Evolutionary conservation across 2,329 filamentous ascomycete species (phyloP).

Genomic region (Hypoxylon sp.): DNA sequence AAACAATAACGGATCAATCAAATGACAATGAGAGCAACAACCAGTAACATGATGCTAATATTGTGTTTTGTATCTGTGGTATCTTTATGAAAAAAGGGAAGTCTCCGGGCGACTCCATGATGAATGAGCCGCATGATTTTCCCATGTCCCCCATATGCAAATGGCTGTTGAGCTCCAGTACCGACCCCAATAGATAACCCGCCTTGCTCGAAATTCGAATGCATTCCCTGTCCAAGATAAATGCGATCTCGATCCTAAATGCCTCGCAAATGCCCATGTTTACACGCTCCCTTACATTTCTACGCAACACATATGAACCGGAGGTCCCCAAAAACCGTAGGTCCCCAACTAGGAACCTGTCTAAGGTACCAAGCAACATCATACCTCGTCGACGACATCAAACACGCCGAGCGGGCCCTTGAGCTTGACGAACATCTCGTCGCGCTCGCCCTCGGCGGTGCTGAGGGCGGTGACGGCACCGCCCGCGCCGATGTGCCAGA

Average conservation of each 20-base stretch:
- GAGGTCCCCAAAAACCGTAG: too few species aligned
- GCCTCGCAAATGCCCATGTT: background rate
- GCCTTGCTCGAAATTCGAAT: background rate
- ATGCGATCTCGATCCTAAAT: background rate
- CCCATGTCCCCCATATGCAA: conserved; percentile 1
- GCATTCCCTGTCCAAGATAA: background rate
- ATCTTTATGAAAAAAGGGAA: background rate
- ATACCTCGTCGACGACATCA: conserved; percentile 48
- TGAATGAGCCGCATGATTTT: conserved; percentile 31
- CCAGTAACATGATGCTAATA: background rate
- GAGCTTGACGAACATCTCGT: conserved; percentile 88
- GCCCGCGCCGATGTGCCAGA: conserved; percentile 87
- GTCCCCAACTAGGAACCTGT: background rate
- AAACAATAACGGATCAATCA: conserved; percentile 2
- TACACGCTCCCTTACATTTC: background rate
- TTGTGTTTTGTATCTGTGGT: background rate
- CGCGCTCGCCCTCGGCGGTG: conserved; percentile 79
- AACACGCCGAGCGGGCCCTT: conserved; percentile 64
- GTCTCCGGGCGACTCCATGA: conserved; percentile 24
- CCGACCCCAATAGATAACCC: background rate
- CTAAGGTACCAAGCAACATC: conserved; percentile 4
- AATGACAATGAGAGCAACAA: background rate
- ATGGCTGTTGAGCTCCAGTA: conserved; percentile 13
- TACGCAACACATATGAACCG: background rate
- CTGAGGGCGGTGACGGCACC: conserved; percentile 90